Conservation (phyloP, 192 early-diverging fungal species). For the Phlyctochytrium bullatum region DNA sequence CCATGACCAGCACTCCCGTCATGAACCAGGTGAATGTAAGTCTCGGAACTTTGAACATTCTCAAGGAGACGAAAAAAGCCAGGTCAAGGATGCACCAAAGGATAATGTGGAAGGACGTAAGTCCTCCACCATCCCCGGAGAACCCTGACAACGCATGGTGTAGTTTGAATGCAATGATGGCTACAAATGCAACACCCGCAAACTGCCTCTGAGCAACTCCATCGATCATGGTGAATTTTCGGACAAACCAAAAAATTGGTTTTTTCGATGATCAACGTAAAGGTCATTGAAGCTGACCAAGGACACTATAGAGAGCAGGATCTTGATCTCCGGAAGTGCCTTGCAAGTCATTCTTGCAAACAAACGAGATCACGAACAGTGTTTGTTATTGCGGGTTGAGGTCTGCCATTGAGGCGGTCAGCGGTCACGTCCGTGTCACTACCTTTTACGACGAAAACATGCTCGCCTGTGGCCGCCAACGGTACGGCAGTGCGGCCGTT, state of each 20-base stretch:
- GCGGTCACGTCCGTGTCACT: no score
- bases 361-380: neutral
- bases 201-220: constrained; percentile 31
- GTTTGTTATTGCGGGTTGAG: neutral
- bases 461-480: no score
- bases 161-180: constrained; percentile 20
- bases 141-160: constrained; percentile 17
- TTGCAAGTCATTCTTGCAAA: neutral
- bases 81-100: constrained; percentile 10
- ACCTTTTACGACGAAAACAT: no score
- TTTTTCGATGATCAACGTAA: no score
- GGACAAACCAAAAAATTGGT: no score
- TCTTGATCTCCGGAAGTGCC: neutral
- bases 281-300: no score
- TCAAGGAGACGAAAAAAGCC: constrained; percentile 9
- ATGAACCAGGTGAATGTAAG: constrained; percentile 20
- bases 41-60: neutral
- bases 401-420: no score
- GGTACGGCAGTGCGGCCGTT: no score
- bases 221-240: constrained; percentile 23
- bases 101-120: constrained; percentile 1
- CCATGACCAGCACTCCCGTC: neutral
- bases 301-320: no score
- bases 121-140: constrained; percentile 5
- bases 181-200: constrained; percentile 10